Percentiles rank a stretch among this genome's conserved stretches.
These are phyloP conservation scores for Penicillium steckii DNA, from an alignment of 495 filamentous ascomycete genomes.

Conservation along the genomic window DNA sequence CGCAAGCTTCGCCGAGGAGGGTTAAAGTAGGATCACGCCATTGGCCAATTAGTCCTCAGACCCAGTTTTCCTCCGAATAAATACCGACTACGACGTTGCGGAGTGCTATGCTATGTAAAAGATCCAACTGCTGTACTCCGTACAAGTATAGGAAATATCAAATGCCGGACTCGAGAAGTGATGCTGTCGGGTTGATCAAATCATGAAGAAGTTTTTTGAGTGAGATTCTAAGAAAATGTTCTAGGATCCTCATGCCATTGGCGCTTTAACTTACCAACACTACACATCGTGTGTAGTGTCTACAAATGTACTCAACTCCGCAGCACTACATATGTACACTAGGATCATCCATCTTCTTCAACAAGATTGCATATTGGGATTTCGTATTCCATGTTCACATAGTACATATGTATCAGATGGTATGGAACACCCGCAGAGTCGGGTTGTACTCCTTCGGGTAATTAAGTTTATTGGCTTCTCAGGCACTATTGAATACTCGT, in stretches of 20 bases:
- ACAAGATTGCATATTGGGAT: too few relatives aligned
- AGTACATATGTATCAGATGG: not conserved
- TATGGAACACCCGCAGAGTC: not conserved
- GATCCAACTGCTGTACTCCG: not conserved
- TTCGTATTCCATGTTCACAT: not conserved
- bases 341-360: conserved; percentile 3
- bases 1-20: conserved; percentile 6
- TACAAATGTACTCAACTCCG: too few relatives aligned
- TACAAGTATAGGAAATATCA: too few relatives aligned
- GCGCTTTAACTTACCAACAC: too few relatives aligned
- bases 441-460: conserved; percentile 6
- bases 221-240: not conserved
- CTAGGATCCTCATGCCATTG: too few relatives aligned
- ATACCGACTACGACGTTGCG: conserved; percentile 24
- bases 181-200: not conserved
- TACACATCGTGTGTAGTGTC: too few relatives aligned
- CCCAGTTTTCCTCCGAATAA: conserved; percentile 32
- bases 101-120: too few relatives aligned
- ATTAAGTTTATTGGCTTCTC: not conserved
- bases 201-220: not conserved
- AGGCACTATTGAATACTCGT: not conserved
- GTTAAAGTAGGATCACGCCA: conserved; percentile 11
- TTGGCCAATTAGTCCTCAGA: conserved; percentile 14
- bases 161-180: not conserved
- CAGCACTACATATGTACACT: too few relatives aligned